These are phyloP conservation scores for Phytophthora colocasiae DNA, from an alignment of 352 stramenopile species.

Conservation along the genomic window DNA sequence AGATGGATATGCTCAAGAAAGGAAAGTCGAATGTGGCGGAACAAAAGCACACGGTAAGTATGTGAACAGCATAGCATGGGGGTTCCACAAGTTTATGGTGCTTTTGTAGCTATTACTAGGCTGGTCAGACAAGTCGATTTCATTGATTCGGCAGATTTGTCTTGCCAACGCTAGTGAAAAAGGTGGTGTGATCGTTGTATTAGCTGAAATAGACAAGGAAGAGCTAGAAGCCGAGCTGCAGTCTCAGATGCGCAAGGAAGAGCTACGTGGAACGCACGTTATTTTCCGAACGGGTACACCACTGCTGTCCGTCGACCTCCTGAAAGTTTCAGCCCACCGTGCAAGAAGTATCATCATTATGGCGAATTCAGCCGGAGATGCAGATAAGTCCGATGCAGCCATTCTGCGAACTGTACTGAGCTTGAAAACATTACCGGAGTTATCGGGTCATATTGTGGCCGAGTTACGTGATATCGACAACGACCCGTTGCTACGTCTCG, in stretches of 20 bases:
- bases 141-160: slow-evolving; percentile 87
- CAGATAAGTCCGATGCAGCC: slow-evolving; percentile 83
- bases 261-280: slow-evolving; percentile 76
- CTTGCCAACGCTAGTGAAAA: slow-evolving; percentile 89
- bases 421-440: slow-evolving; percentile 76
- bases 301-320: slow-evolving; percentile 78
- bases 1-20: slow-evolving; percentile 91
- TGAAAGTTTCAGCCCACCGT: slow-evolving; percentile 80
- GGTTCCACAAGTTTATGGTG: neutral
- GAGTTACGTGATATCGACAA: slow-evolving; percentile 92
- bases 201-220: slow-evolving; percentile 82
- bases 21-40: slow-evolving; percentile 87
- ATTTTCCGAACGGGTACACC: slow-evolving; percentile 86
- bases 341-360: slow-evolving; percentile 88
- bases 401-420: slow-evolving; percentile 82
- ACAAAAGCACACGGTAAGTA: slow-evolving; percentile 73
- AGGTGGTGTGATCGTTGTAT: slow-evolving; percentile 80
- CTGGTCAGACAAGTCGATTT: slow-evolving; percentile 90
- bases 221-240: slow-evolving; percentile 74
- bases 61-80: neutral
- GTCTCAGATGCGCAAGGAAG: slow-evolving; percentile 63
- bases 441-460: slow-evolving; percentile 83
- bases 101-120: slow-evolving; percentile 73
- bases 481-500: slow-evolving; percentile 76
- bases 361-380: slow-evolving; percentile 70